Base-by-base conservation (phyloP, 768 basidiomycete species). In the Sarcodon aspratus region DNA sequence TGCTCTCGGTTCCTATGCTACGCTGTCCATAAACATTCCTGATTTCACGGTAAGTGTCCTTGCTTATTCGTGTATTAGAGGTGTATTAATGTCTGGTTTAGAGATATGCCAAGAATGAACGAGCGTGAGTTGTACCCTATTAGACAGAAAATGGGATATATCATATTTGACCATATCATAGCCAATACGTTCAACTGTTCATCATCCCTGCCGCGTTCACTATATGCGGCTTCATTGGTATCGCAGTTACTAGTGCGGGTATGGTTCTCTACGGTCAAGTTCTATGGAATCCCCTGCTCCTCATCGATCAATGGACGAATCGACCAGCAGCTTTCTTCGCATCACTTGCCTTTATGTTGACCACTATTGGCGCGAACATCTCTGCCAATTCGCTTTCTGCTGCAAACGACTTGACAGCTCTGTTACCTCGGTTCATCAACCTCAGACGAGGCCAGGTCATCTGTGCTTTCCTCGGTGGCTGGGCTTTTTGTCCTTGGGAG, bases 401-500 rank as follows among this genome's bases (percentile, higher is more conserved):
- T 3, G 89, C 84, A 6, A 93, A 92, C 59, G 91, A 94, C 60
- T 77, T 92, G 69, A 85, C 80, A 3, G 88, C 78, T n/a, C 66
- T 86, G 36, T 77, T 72, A 57, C 90, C 86, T 31, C 70, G 72
- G 49, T 93, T 75, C 52, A 76, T 94, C 66, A 87, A 93, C 59
- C 87, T 92, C 52, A 72, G 77, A 46, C 72, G 91, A 9, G 92
- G 92, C 1, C 69, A 70, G 54, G 64, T 87, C 51, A 67, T 94
- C 33, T 91, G 87, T 54, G 85, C 87, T 0, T 48, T 93, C 44
- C 59, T 94, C 6, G 89, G 90, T 3, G 87, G 87, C 0, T 94
- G 91, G 90, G 79, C 74, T 0, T 63, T 89, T n/a, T 80, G 78
- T 52, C 88, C 90, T 3, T 94, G 90, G 91, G 79, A 90, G 63